Conservation (phyloP, 2,329 filamentous ascomycete genomes). For the Tothia fuscella region DNA sequence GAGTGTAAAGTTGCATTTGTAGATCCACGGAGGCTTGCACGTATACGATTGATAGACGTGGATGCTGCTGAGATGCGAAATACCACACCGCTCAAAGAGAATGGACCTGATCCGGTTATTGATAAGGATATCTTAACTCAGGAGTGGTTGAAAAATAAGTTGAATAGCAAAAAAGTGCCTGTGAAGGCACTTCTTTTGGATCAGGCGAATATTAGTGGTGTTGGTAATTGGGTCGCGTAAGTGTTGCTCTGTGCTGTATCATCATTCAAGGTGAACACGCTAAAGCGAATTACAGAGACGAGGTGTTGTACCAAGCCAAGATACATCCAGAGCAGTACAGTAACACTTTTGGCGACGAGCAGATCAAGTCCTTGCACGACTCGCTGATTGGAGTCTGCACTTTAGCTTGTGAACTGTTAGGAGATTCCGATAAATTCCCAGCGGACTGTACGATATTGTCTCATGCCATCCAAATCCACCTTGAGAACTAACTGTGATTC, state of each 20-base stretch:
- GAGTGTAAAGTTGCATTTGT: slow-evolving; percentile 66
- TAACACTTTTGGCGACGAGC: slow-evolving; percentile 61
- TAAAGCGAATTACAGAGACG: slow-evolving; percentile 43
- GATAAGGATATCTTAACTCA: slow-evolving; percentile 68
- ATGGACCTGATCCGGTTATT: slow-evolving; percentile 84
- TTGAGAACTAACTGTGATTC: background rate
- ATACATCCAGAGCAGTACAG: slow-evolving; percentile 91
- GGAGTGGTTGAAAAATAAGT: slow-evolving; percentile 58
- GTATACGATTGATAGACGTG: slow-evolving; percentile 74
- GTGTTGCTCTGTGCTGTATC: slow-evolving; percentile 14
- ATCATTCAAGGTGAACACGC: background rate
- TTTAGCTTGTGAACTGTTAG: slow-evolving; percentile 64
- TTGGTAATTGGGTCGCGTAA: slow-evolving; percentile 89
- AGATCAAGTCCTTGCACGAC: slow-evolving; percentile 60
- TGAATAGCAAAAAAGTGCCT: slow-evolving; percentile 67
- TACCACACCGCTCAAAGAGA: slow-evolving; percentile 70
- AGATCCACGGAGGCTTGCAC: slow-evolving; percentile 65
- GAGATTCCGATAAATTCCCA: slow-evolving; percentile 75
- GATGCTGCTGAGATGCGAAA: slow-evolving; percentile 63
- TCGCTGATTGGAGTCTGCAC: slow-evolving; percentile 69
- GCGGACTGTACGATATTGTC: too few species aligned
- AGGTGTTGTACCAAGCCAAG: slow-evolving; percentile 78
- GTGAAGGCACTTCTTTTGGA: slow-evolving; percentile 83
- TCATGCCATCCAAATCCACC: slow-evolving; percentile 19
- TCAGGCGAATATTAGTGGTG: slow-evolving; percentile 77